These are phyloP conservation scores for Penicillium brasilianum DNA, from an alignment of 2,329 filamentous ascomycete genomes.

Conservation along the genomic window DNA sequence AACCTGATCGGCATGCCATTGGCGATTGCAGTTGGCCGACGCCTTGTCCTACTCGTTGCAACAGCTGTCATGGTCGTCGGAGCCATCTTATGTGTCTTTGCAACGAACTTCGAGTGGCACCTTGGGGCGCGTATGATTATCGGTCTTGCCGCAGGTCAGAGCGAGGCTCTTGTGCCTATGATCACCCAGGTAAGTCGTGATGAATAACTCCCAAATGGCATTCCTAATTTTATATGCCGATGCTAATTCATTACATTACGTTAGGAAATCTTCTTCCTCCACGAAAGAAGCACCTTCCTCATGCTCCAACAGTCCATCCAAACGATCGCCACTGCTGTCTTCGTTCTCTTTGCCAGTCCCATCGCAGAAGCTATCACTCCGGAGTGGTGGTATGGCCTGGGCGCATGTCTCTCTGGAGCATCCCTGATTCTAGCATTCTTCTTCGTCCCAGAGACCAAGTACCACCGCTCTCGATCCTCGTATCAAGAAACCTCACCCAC, in stretches of 20 bases:
- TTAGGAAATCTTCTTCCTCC: constrained; percentile 50
- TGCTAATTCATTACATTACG: background rate
- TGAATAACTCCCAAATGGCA: background rate
- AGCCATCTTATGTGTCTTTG: constrained; percentile 35
- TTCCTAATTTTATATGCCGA: no score
- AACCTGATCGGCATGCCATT: constrained; percentile 42
- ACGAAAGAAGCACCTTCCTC: constrained; percentile 47
- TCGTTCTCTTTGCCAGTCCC: constrained; percentile 48
- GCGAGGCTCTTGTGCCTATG: constrained; percentile 51
- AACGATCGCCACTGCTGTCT: constrained; percentile 45
- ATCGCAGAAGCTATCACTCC: constrained; percentile 51
- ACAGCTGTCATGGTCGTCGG: constrained; percentile 37
- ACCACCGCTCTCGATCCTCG: constrained; percentile 43
- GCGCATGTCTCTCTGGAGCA: constrained; percentile 41
- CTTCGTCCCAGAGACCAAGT: constrained; percentile 52
- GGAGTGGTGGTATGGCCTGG: constrained; percentile 52
- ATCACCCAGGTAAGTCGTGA: constrained; percentile 39
- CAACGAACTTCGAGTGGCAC: constrained; percentile 44
- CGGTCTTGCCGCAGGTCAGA: constrained; percentile 50
- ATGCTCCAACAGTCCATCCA: constrained; percentile 53
- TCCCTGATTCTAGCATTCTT: constrained; percentile 45
- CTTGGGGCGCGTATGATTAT: constrained; percentile 46
- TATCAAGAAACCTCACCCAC: constrained; percentile 40
- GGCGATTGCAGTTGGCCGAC: constrained; percentile 43
- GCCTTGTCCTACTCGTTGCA: constrained; percentile 39